phyloP scores from a whole-genome alignment of 129 eudicot species.

The Arctium lappa region DNA sequence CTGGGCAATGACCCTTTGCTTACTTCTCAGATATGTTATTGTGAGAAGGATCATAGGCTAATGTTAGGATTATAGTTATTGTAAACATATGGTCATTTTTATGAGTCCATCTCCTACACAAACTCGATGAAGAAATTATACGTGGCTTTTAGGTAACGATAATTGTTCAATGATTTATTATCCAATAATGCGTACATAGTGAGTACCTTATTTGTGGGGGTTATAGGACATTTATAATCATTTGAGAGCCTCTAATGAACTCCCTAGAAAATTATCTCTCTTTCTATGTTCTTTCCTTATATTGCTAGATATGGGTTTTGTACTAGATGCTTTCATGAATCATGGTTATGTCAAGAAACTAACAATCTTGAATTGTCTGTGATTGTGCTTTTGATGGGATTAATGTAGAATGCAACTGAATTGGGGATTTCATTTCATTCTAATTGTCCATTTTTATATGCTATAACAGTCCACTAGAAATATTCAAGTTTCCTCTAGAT shows the following conservation, averaged over 20 bases:
- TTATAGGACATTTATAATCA: neutral
- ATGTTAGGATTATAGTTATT: neutral
- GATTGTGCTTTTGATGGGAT: neutral
- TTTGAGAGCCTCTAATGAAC: neutral
- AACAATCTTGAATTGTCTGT: neutral
- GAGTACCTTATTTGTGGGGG: neutral
- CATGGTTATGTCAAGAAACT: slow-evolving; percentile 1
- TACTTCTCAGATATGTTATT: neutral
- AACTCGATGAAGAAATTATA: neutral
- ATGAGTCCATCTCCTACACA: neutral
- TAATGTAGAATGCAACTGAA: slow-evolving; percentile 11
- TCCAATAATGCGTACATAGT: neutral
- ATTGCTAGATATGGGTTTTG: neutral
- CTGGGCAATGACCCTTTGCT: neutral
- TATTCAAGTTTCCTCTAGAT: slow-evolving; percentile 19
- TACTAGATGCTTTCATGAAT: neutral
- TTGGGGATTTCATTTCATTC: neutral
- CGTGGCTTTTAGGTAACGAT: neutral
- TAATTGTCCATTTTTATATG: neutral
- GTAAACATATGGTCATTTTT: neutral
- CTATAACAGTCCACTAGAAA: slow-evolving; percentile 13
- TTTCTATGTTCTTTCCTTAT: neutral
- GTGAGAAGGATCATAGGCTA: neutral
- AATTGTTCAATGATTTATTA: too few relatives aligned
- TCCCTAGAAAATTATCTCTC: neutral